phyloP scores from a whole-genome alignment of 2,329 filamentous ascomycete genomes.

The Colletotrichum chlorophyti region DNA sequence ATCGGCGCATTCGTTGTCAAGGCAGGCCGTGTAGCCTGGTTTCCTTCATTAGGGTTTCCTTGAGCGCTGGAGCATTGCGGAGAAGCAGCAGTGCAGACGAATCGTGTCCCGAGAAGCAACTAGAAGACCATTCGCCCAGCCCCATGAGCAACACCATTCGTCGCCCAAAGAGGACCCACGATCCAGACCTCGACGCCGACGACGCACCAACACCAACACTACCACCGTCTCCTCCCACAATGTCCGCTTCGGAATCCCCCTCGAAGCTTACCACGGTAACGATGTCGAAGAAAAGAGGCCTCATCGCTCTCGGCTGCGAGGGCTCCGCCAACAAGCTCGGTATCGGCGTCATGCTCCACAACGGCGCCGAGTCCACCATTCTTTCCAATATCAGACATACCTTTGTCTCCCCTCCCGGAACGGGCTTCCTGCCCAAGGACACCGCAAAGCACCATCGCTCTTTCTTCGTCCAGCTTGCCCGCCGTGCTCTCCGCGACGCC shows the following conservation, averaged over 20 bases:
- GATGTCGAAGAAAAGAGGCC: slow-evolving; percentile 43
- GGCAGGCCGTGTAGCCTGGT: too few species aligned
- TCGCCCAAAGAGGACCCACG: slow-evolving; percentile 22
- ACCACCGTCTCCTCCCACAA: neutral
- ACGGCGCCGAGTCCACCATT: slow-evolving; percentile 66
- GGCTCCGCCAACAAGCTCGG: slow-evolving; percentile 98
- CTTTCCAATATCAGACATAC: slow-evolving; percentile 96
- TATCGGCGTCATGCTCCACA: slow-evolving; percentile 88
- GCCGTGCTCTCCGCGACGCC: slow-evolving; percentile 77
- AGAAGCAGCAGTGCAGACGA: neutral
- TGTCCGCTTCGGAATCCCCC: slow-evolving; percentile 9
- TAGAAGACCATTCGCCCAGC: slow-evolving; percentile 1
- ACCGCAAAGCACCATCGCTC: slow-evolving; percentile 90
- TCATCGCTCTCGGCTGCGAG: slow-evolving; percentile 70
- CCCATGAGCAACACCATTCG: slow-evolving; percentile 12
- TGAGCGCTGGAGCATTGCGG: too few species aligned
- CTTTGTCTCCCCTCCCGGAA: slow-evolving; percentile 88
- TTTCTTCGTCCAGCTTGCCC: slow-evolving; percentile 84
- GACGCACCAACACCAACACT: neutral
- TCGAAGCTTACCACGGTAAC: slow-evolving; percentile 28
- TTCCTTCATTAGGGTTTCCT: too few species aligned
- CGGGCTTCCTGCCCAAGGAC: slow-evolving; percentile 96
- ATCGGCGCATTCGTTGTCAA: neutral
- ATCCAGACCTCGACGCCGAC: slow-evolving; percentile 5
- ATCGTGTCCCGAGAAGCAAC: neutral